phyloP scores from a whole-genome alignment of 352 stramenopile genomes.

The Thraustotheca clavata region DNA sequence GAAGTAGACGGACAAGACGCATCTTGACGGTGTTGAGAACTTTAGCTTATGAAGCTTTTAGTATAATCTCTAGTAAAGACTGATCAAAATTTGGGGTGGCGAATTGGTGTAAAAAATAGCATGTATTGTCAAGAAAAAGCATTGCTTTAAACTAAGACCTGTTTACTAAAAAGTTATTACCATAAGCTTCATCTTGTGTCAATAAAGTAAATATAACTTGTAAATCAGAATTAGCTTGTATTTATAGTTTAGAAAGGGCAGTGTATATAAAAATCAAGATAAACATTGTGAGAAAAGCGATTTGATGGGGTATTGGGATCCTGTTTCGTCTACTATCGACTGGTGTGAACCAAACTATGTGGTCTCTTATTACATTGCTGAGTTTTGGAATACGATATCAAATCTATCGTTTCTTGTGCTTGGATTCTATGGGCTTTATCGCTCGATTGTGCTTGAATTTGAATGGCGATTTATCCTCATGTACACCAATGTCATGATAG shows the following conservation, averaged over 20 bases:
- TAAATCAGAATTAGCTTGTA: too few species aligned
- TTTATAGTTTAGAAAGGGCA: too few species aligned
- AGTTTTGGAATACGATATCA: constrained; percentile 85
- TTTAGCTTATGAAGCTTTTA: background rate
- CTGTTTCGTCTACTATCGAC: constrained; percentile 68
- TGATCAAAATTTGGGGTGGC: too few species aligned
- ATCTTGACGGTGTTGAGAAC: background rate
- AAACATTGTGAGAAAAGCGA: too few species aligned
- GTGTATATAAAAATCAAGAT: too few species aligned
- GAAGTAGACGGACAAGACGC: background rate
- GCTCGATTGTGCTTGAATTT: constrained; percentile 52
- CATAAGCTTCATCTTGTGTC: too few species aligned
- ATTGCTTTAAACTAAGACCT: too few species aligned
- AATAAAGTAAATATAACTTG: too few species aligned
- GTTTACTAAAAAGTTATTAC: too few species aligned
- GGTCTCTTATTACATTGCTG: constrained; percentile 66
- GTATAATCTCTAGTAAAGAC: too few species aligned
- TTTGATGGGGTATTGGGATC: constrained; percentile 51
- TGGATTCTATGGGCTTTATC: constrained; percentile 60
- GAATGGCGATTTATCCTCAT: constrained; percentile 68
- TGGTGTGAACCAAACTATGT: constrained; percentile 84
- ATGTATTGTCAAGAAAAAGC: too few species aligned
- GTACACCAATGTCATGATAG: constrained; percentile 69
- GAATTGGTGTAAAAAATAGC: too few species aligned
- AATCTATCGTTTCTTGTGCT: constrained; percentile 71